These are phyloP conservation scores for Schrenkiella parvula DNA, from an alignment of 345 rosid species.

Conservation along the genomic window DNA sequence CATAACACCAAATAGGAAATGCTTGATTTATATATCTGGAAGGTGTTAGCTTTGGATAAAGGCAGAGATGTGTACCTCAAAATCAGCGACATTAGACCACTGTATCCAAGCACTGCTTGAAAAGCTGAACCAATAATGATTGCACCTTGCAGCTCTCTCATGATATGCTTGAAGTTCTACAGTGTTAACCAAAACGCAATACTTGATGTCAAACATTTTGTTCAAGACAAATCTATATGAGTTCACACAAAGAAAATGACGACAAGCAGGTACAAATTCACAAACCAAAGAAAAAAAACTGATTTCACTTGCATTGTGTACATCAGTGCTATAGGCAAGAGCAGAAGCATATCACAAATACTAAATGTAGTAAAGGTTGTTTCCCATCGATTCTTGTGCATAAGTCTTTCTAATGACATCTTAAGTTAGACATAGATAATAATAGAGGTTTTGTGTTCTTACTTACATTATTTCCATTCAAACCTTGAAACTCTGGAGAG, in stretches of 20 bases:
- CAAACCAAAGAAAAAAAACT: neutral
- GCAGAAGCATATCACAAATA: neutral
- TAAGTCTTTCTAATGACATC: neutral
- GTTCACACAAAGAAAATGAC: neutral
- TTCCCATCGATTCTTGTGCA: neutral
- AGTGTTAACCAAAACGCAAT: slow-evolving; percentile 7
- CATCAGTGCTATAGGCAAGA: neutral
- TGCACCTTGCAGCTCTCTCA: slow-evolving; percentile 96
- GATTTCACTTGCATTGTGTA: neutral
- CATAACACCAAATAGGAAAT: neutral
- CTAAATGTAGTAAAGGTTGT: neutral
- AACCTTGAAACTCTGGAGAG: slow-evolving; percentile 84
- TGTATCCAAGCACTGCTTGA: slow-evolving; percentile 84
- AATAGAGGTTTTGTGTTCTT: neutral
- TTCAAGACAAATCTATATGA: neutral
- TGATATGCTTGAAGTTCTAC: slow-evolving; percentile 93
- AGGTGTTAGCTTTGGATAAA: neutral
- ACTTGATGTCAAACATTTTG: neutral
- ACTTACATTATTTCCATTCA: slow-evolving; percentile 79
- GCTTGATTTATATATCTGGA: slow-evolving; percentile 20
- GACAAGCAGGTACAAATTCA: neutral
- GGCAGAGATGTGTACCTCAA: slow-evolving; percentile 45
- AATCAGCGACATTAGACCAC: slow-evolving; percentile 72
- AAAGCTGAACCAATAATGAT: slow-evolving; percentile 83
- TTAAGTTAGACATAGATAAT: neutral